Evolutionary conservation across 1,284 basidiomycete species (phyloP).

Genomic region (Serendipita sp.): DNA sequence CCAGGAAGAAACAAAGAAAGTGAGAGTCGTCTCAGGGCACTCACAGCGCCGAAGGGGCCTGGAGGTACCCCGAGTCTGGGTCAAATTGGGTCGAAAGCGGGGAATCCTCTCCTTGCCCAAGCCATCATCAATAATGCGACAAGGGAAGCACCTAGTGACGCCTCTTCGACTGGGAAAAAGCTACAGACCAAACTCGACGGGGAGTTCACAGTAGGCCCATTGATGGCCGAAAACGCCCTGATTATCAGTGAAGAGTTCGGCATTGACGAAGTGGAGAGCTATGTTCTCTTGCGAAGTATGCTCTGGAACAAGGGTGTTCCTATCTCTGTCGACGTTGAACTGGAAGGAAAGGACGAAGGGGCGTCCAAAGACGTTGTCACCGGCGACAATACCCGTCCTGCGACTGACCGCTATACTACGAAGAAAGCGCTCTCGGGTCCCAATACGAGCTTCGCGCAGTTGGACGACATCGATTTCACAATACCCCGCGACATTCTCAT

Average conservation of each 20-base stretch:
- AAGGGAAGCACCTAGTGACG: background rate
- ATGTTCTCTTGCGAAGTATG: constrained; percentile 59
- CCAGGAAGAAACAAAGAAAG: background rate
- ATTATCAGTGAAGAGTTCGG: constrained; percentile 50
- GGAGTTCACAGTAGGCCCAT: background rate
- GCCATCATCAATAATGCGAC: background rate
- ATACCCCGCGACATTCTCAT: constrained; percentile 49
- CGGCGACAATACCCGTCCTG: background rate
- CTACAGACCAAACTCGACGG: background rate
- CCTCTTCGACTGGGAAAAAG: background rate
- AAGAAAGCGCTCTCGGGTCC: background rate
- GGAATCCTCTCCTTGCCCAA: background rate
- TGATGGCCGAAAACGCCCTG: background rate
- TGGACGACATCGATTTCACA: constrained; percentile 25
- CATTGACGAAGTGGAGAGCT: constrained; percentile 63
- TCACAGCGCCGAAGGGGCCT: background rate
- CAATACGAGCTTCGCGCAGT: background rate
- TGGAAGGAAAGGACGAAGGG: background rate
- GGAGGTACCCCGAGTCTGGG: background rate
- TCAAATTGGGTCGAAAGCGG: background rate
- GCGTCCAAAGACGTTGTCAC: background rate
- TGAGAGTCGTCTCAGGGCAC: background rate
- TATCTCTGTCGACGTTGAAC: constrained; percentile 15
- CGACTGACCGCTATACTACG: too few relatives aligned
- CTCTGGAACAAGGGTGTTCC: constrained; percentile 65